Conservation (phyloP, 352 stramenopile species). For the Pythium rhizo-oryzae region DNA sequence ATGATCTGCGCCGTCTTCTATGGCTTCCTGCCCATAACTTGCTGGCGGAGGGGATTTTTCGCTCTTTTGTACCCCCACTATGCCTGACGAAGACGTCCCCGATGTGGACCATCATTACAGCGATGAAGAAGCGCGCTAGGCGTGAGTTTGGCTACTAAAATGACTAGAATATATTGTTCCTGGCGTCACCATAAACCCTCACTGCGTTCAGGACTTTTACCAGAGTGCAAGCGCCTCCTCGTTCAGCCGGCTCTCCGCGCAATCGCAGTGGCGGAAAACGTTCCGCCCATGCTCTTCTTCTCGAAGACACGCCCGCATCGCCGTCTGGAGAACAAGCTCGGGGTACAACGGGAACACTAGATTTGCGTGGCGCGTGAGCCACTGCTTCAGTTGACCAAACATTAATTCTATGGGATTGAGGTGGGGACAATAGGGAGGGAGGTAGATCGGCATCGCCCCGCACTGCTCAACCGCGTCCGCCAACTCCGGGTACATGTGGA, state of each 20-base stretch:
- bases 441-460: conserved; percentile 6
- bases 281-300: not conserved
- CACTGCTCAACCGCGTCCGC: conserved; percentile 1
- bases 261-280: not conserved
- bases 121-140: not conserved
- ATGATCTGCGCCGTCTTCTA: not conserved
- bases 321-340: conserved; percentile 5
- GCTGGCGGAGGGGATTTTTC: not conserved
- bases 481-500: conserved; percentile 33
- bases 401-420: conserved; percentile 28
- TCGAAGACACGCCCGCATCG: not conserved
- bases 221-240: not conserved
- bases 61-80: not conserved
- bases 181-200: too few relatives aligned
- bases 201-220: not conserved
- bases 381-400: conserved; percentile 20
- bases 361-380: conserved; percentile 9
- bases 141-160: too few relatives aligned
- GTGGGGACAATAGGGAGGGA: conserved; percentile 23
- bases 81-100: not conserved
- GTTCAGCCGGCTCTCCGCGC: not conserved
- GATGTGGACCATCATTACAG: not conserved
- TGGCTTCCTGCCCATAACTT: conserved; percentile 1
- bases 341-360: conserved; percentile 10
- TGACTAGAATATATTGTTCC: too few relatives aligned